Conservation (phyloP, 176 grass and related monocot species). For the Zea luxurians region DNA sequence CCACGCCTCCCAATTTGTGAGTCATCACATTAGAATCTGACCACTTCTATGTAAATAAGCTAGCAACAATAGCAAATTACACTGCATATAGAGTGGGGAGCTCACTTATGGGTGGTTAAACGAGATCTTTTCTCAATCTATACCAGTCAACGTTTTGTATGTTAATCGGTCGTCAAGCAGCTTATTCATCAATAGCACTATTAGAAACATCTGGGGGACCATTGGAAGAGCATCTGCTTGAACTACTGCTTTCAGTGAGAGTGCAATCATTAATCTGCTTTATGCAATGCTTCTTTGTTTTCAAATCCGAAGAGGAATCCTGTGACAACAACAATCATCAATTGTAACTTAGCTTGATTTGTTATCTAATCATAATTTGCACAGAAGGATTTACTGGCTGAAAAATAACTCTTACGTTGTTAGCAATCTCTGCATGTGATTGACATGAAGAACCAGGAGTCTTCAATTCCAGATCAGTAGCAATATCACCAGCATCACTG, state of each 20-base stretch:
- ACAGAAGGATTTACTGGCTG: background rate
- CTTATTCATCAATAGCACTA: conserved; percentile 43
- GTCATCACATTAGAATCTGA: conserved; percentile 4
- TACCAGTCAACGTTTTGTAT: background rate
- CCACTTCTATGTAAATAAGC: conserved; percentile 7
- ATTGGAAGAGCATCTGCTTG: conserved; percentile 62
- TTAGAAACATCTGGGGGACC: conserved; percentile 54
- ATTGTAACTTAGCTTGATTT: conserved; percentile 28
- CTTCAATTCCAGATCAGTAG: conserved; percentile 88
- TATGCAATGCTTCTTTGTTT: conserved; percentile 52
- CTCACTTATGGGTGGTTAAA: conserved; percentile 6
- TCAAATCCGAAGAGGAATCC: conserved; percentile 61
- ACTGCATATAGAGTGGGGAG: background rate
- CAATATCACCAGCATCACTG: conserved; percentile 66
- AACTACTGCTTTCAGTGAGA: conserved; percentile 52
- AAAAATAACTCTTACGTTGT: conserved; percentile 43
- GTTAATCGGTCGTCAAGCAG: conserved; percentile 37
- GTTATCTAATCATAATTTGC: conserved; percentile 7
- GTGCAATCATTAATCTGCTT: conserved; percentile 39
- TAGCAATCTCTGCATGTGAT: conserved; percentile 47
- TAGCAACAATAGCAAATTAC: conserved; percentile 21
- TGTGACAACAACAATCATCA: conserved; percentile 28
- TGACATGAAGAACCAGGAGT: conserved; percentile 62
- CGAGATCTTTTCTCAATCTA: conserved; percentile 9
- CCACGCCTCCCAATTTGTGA: conserved; percentile 5